Conservation (phyloP, 345 rosid species). For the Hibiscus tridactylites region DNA sequence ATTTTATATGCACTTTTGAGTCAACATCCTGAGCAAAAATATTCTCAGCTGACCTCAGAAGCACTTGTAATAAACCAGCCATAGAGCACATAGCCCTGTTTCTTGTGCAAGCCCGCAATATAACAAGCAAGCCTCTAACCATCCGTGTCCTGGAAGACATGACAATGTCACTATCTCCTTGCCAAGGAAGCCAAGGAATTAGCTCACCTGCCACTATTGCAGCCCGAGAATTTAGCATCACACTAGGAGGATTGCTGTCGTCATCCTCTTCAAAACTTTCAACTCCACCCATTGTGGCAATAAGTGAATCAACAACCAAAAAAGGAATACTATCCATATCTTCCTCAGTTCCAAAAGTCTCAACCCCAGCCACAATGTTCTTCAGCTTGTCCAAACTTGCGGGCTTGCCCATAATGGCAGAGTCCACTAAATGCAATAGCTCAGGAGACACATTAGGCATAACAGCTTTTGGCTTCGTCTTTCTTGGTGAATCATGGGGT, state of each 20-base stretch:
- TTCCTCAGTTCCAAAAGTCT: slow-evolving; percentile 66
- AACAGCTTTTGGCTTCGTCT: slow-evolving; percentile 52
- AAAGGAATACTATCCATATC: slow-evolving; percentile 72
- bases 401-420: slow-evolving; percentile 97
- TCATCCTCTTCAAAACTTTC: slow-evolving; percentile 97
- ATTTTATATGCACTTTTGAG: slow-evolving; percentile 32
- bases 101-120: slow-evolving; percentile 88
- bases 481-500: slow-evolving; percentile 57
- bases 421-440: slow-evolving; percentile 52
- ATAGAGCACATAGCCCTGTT: slow-evolving; percentile 95
- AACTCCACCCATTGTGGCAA: slow-evolving; percentile 99
- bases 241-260: slow-evolving; percentile 92
- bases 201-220: slow-evolving; percentile 95
- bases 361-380: slow-evolving; percentile 71
- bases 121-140: slow-evolving; percentile 92
- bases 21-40: slow-evolving; percentile 59
- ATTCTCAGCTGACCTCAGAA: slow-evolving; percentile 76
- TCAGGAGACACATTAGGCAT: slow-evolving; percentile 68
- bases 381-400: slow-evolving; percentile 80
- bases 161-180: slow-evolving; percentile 49
- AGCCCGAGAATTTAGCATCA: slow-evolving; percentile 94
- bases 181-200: slow-evolving; percentile 80
- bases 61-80: slow-evolving; percentile 84
- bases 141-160: slow-evolving; percentile 95
- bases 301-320: slow-evolving; percentile 86